These are phyloP conservation scores for Capillidium rhysosporum DNA, from an alignment of 371 early-diverging fungal species.

Conservation along the genomic window DNA sequence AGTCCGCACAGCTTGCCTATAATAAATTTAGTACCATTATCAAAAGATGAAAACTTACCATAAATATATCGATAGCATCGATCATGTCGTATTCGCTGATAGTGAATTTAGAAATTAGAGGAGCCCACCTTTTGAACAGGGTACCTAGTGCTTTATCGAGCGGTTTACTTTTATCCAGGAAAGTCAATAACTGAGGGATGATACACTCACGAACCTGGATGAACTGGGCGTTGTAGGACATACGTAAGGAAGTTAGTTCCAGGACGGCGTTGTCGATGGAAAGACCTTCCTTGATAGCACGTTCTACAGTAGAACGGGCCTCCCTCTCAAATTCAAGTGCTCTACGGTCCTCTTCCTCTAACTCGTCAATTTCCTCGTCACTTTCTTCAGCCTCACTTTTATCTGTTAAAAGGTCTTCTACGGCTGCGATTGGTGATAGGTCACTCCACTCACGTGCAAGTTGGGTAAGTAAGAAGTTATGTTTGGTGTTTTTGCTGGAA, in stretches of 20 bases:
- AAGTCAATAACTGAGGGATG: constrained; percentile 36
- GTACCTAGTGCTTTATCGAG: neutral
- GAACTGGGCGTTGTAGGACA: constrained; percentile 71
- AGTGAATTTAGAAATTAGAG: constrained; percentile 45
- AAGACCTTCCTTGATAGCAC: constrained; percentile 61
- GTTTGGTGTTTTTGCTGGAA: neutral
- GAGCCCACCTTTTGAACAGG: constrained; percentile 17
- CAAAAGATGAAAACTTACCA: constrained; percentile 14
- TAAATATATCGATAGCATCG: constrained; percentile 39
- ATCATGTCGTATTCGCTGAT: constrained; percentile 54
- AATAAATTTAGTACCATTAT: neutral
- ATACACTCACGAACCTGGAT: constrained; percentile 53
- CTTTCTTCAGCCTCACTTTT: constrained; percentile 19
- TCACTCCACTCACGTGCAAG: neutral
- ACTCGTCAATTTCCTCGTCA: constrained; percentile 18
- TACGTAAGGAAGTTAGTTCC: constrained; percentile 77
- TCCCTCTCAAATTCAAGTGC: constrained; percentile 39
- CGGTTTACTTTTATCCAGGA: constrained; percentile 18
- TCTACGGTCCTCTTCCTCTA: constrained; percentile 26
- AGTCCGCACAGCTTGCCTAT: neutral
- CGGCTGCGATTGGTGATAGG: neutral
- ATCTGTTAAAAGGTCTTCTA: constrained; percentile 5
- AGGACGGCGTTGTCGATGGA: constrained; percentile 51
- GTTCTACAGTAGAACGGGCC: constrained; percentile 50
- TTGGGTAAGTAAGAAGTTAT: neutral